These are phyloP conservation scores for Rubroboletus pulcherrimus DNA, from an alignment of 768 basidiomycete genomes.

Conservation along the genomic window DNA sequence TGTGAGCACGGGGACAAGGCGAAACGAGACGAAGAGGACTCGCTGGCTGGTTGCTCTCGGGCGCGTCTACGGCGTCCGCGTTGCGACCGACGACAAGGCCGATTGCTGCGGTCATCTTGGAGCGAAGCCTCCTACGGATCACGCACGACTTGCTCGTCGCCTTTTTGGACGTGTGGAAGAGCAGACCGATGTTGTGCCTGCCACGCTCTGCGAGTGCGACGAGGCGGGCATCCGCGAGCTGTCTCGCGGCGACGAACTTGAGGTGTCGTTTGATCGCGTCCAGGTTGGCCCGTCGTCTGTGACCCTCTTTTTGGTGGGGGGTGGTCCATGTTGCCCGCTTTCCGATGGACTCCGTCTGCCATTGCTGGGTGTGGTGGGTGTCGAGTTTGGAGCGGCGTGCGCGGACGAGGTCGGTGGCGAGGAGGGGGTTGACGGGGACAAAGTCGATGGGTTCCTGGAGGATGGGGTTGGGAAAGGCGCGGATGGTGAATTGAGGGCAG, in stretches of 20 bases:
- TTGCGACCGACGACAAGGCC: constrained; percentile 16
- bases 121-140: constrained; percentile 18
- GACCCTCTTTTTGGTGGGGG: neutral
- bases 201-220: constrained; percentile 8
- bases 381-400: neutral
- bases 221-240: constrained; percentile 3
- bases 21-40: neutral
- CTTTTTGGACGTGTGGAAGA: constrained; percentile 24
- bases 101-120: constrained; percentile 21
- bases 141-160: constrained; percentile 23
- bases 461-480: constrained; percentile 23
- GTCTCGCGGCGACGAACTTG: neutral
- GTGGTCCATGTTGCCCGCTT: neutral
- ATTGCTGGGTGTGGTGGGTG: neutral
- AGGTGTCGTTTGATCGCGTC: neutral
- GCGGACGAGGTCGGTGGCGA: constrained; percentile 14
- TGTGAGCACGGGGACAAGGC: neutral
- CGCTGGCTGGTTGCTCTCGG: neutral
- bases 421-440: constrained; percentile 20
- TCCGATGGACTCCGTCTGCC: neutral
- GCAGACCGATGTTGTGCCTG: constrained; percentile 12
- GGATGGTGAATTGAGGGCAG: constrained; percentile 21
- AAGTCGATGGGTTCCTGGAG: constrained; percentile 11
- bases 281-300: neutral
- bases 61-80: constrained; percentile 4